Base-by-base conservation (phyloP, 2,329 filamentous ascomycete genomes). In the Beauveria sp. region DNA sequence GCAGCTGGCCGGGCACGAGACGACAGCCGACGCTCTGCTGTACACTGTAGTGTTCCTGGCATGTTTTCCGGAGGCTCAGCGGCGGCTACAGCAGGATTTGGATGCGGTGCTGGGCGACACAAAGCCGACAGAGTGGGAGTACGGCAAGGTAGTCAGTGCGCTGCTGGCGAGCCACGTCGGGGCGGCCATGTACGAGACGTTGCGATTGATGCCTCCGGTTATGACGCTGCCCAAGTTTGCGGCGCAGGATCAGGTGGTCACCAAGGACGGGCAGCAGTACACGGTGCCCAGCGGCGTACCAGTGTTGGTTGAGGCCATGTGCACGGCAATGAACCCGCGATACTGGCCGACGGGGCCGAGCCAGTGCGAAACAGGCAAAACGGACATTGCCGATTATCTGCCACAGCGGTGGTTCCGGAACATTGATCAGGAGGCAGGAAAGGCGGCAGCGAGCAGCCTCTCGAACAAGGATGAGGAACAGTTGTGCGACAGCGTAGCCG, bases 1-100 rank as follows among this genome's bases (percentile, higher is more conserved):
- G 73, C 79, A 84, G 63, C 78, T 93, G 1, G 90, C 90, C 0
- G 90, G 90, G 14, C 89, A 95, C 72, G 90, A 95, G 73, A 93
- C 90, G 1, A 89, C 89, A 2, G 89, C 89, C 53, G 91, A 90
- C 71, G 82, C 84, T 4, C 78, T 92, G 45, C 87, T 93, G 73
- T 92, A 90, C 70, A 80, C 85, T 2, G 73, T 92, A 4, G 70
- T 91, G 42, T 81, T 85, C 66, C 80, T 93, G 6, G 90, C 89
- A 16, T 81, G 85, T 67, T 81, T 87, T 67, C 84, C 84, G 6
- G 73, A 77, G 1, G 81, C 81, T 1, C 90, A 95, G 69, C 80
- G 82, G 26, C 78, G 78, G 7, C 73, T 93, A 3, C 90, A 93
- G 67, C 75, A 79, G 50, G 89, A 92, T 63, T 74, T 95, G 28